These are phyloP conservation scores for Globisporangium iwayamae DNA, from an alignment of 352 stramenopile genomes.

Conservation along the genomic window DNA sequence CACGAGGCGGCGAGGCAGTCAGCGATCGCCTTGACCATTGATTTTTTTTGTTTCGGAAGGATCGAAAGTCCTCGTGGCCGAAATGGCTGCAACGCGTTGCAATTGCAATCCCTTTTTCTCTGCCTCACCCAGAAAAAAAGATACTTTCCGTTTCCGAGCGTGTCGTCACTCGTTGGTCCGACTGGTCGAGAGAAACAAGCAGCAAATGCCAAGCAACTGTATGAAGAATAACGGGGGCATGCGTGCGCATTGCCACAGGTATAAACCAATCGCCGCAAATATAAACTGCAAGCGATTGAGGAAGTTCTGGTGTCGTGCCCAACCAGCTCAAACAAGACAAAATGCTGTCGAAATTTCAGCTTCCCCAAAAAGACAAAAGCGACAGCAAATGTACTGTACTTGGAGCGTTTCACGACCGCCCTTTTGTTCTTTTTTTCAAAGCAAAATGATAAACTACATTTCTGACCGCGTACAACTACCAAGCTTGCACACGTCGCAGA, in stretches of 20 bases:
- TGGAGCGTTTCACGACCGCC: not conserved
- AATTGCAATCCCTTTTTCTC: not conserved
- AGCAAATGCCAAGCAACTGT: not conserved
- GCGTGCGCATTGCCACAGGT: too few species aligned
- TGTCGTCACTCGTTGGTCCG: not conserved
- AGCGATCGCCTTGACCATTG: not conserved
- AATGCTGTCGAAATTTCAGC: not conserved
- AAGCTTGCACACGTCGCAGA: not conserved
- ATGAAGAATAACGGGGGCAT: not conserved
- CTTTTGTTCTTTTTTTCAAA: not conserved
- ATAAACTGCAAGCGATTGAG: too few species aligned
- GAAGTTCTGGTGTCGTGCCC: not conserved
- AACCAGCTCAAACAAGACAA: not conserved
- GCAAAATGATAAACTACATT: not conserved
- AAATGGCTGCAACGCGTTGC: not conserved
- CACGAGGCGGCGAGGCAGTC: not conserved
- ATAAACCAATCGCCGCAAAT: too few species aligned
- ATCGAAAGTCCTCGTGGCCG: not conserved
- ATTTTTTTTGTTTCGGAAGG: not conserved
- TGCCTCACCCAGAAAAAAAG: not conserved
- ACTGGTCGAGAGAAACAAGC: not conserved
- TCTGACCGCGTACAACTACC: not conserved
- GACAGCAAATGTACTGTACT: not conserved
- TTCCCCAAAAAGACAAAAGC: not conserved
- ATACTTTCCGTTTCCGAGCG: not conserved